These are phyloP conservation scores for Aspergillus uvarum DNA, from an alignment of 2,329 filamentous ascomycete species.

Conservation along the genomic window DNA sequence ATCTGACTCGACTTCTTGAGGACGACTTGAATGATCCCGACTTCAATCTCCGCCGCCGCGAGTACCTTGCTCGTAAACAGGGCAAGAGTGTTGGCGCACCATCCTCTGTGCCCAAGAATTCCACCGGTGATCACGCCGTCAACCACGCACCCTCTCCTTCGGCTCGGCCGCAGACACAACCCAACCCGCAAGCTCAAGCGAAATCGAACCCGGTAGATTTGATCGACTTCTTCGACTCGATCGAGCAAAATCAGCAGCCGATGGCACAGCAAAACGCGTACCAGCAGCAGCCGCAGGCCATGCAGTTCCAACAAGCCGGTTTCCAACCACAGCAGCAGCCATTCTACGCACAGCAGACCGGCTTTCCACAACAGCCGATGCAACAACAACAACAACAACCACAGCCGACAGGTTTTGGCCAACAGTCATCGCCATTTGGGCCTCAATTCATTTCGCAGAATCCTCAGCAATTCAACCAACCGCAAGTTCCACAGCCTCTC, in stretches of 20 bases:
- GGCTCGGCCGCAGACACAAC: constrained; percentile 28
- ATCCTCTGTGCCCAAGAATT: constrained; percentile 12
- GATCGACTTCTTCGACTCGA: constrained; percentile 93
- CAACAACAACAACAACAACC: constrained; percentile 25
- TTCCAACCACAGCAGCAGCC: constrained; percentile 25
- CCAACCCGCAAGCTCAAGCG: constrained; percentile 36
- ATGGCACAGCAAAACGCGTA: constrained; percentile 51
- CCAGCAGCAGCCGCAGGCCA: constrained; percentile 40
- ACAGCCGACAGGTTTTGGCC: constrained; percentile 37
- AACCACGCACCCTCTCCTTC: constrained; percentile 26
- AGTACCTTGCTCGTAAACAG: constrained; percentile 86
- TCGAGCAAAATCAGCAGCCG: constrained; percentile 81
- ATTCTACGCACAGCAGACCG: constrained; percentile 30
- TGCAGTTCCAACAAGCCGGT: constrained; percentile 42
- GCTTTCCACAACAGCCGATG: constrained; percentile 40
- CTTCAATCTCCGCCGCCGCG: constrained; percentile 87
- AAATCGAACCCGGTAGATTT: constrained; percentile 59
- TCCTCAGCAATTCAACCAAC: constrained; percentile 40
- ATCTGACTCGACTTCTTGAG: constrained; percentile 82
- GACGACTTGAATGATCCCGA: constrained; percentile 94
- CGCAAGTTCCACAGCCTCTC: constrained; percentile 47
- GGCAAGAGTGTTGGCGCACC: constrained; percentile 58
- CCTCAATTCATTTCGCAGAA: constrained; percentile 28
- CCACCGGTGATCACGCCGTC: constrained; percentile 26
- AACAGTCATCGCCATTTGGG: constrained; percentile 21